These are phyloP conservation scores for Penicillium sp. DNA, from an alignment of 2,329 filamentous ascomycete genomes.

Conservation along the genomic window DNA sequence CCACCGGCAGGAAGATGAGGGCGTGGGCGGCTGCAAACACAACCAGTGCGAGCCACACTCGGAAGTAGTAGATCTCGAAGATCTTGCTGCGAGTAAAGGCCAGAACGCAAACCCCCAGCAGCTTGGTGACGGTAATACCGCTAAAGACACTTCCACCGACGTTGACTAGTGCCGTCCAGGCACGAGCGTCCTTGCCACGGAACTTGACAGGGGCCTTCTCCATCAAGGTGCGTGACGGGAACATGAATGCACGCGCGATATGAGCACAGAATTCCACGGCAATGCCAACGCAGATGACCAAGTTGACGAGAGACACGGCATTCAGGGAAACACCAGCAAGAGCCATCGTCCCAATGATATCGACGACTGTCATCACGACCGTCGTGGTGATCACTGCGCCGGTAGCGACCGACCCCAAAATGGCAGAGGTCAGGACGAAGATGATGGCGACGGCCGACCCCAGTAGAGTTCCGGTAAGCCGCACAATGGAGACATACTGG, in stretches of 20 bases:
- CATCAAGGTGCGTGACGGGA: slow-evolving; percentile 76
- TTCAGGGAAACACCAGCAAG: slow-evolving; percentile 84
- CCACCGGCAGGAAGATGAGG: slow-evolving; percentile 84
- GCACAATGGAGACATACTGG: slow-evolving; percentile 82
- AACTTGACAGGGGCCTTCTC: slow-evolving; percentile 74
- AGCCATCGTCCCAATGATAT: slow-evolving; percentile 94
- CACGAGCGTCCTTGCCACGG: slow-evolving; percentile 73
- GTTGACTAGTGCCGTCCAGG: slow-evolving; percentile 90
- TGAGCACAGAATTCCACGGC: slow-evolving; percentile 97
- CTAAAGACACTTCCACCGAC: slow-evolving; percentile 93
- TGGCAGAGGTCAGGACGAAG: slow-evolving; percentile 68
- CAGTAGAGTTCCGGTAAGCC: slow-evolving; percentile 71
- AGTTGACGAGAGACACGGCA: slow-evolving; percentile 88
- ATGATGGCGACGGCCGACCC: slow-evolving; percentile 81
- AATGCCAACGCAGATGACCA: slow-evolving; percentile 96
- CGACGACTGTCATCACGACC: slow-evolving; percentile 86
- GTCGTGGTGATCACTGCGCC: slow-evolving; percentile 77
- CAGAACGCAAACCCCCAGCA: slow-evolving; percentile 83
- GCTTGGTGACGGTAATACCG: slow-evolving; percentile 92
- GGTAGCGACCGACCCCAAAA: slow-evolving; percentile 79
- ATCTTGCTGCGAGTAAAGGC: slow-evolving; percentile 97
- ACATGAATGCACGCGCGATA: slow-evolving; percentile 92
- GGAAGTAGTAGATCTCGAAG: slow-evolving; percentile 98
- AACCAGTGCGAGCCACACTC: slow-evolving; percentile 89
- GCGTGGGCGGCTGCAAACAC: slow-evolving; percentile 84